Conservation (phyloP, 768 basidiomycete species). For the Podaxis pistillaris region DNA sequence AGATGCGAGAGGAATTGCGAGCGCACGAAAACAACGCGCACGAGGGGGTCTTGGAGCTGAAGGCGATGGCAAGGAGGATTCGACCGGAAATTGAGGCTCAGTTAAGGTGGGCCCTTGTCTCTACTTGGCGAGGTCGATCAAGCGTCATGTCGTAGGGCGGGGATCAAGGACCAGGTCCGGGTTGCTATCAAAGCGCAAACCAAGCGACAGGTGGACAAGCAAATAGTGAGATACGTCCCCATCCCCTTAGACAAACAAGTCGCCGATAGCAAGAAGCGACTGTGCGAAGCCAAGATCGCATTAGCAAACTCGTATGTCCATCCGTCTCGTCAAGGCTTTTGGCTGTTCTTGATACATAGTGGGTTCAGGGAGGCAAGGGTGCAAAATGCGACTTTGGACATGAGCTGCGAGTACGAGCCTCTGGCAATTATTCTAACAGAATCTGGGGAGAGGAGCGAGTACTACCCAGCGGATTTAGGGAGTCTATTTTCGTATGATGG, state of each 20-base stretch:
- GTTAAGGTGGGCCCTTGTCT: slow-evolving; percentile 15
- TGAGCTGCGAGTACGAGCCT: slow-evolving; percentile 39
- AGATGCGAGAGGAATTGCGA: slow-evolving; percentile 20
- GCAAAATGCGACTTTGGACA: slow-evolving; percentile 43
- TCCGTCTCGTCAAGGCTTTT: not conserved
- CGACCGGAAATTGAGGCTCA: slow-evolving; percentile 16
- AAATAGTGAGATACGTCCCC: slow-evolving; percentile 49
- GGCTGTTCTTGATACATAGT: not conserved
- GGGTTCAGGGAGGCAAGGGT: slow-evolving; percentile 44
- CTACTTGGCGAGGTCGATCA: not conserved
- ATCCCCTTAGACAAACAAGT: slow-evolving; percentile 44
- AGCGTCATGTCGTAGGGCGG: slow-evolving; percentile 21
- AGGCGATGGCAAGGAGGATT: slow-evolving; percentile 18
- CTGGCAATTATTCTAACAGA: slow-evolving; percentile 45
- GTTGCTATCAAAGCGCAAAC: slow-evolving; percentile 43
- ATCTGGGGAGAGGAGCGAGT: slow-evolving; percentile 44
- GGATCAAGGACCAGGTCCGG: slow-evolving; percentile 38
- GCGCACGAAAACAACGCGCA: slow-evolving; percentile 19
- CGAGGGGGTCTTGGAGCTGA: slow-evolving; percentile 17
- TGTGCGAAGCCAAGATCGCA: slow-evolving; percentile 43
- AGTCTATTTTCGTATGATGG: slow-evolving; percentile 53
- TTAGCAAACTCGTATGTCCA: slow-evolving; percentile 52
- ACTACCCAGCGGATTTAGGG: slow-evolving; percentile 49
- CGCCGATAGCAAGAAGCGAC: slow-evolving; percentile 39
- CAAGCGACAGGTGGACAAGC: slow-evolving; percentile 42